Evolutionary conservation across 345 rosid species (phyloP), one percentile per base, ranked within the genome.

Genomic region (Boechera divaricarpa): DNA sequence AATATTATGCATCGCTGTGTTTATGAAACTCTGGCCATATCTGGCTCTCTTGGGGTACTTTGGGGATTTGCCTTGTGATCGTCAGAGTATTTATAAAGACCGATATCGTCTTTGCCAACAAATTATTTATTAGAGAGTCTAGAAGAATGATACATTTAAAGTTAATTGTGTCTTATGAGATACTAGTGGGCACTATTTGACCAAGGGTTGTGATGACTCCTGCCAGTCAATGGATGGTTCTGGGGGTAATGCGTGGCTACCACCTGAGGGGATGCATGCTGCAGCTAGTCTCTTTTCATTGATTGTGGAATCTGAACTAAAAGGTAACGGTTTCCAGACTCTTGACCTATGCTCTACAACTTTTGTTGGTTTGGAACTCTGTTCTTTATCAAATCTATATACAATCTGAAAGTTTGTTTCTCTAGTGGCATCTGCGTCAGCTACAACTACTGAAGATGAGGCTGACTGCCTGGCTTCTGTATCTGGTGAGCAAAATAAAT

Each of bases 201-300:
- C 77, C 59, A 80, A 76, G n/a, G 42, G 15, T 63, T 79, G 57
- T 67, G 45, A 60, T 72, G 45, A 57, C 66, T 83, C 70, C 51
- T 83, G 74, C 71, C 85, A 94, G 98, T 85, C 91, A 10, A 72
- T 82, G 84, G 87, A 87, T 84, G 80, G 81, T 79, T 79, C 77
- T 44, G 88, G 83, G 59, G 87, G 85, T 56, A 86, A 81, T 71
- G 70, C 82, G 71, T 75, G 83, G 82, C 87, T 95, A 82, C 98
- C 97, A 75, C 86, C 82, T n/a, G 99, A 92, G 69, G 99, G 97
- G 75, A 83, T 84, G 73, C 82, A 82, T 75, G 97, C 94, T 78
- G 94, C 96, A 32, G 93, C 94, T 72, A 82, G 72, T 75, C 83
- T 95, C 71, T 95, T 95, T 85, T 67, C 89, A 63, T 77, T 89